These are phyloP conservation scores for Eucalyptus sp. DNA, from an alignment of 345 rosid genomes.

Conservation along the genomic window DNA sequence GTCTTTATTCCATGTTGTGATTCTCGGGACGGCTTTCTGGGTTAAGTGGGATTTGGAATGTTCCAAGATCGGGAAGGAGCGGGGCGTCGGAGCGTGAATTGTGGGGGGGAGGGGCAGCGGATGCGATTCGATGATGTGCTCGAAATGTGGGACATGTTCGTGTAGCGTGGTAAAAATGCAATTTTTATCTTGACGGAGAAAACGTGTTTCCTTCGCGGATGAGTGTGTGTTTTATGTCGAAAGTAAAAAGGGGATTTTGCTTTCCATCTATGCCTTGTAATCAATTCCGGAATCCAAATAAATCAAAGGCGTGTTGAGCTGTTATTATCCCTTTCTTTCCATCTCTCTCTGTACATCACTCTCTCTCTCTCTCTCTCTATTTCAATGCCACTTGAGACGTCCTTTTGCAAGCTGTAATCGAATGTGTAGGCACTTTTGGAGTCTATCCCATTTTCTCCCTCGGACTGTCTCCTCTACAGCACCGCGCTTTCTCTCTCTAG, in stretches of 20 bases:
- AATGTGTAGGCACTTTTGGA: constrained; percentile 5
- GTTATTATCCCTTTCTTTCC: constrained; percentile 20
- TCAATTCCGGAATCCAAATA: not conserved
- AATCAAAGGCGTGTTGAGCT: constrained; percentile 64
- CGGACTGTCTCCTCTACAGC: not conserved
- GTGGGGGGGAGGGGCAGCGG: not conserved
- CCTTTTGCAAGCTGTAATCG: constrained; percentile 37
- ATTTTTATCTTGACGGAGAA: not conserved
- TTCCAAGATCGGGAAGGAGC: not conserved
- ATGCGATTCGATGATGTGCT: not conserved
- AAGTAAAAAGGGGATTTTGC: not conserved
- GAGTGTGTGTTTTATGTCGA: not conserved
- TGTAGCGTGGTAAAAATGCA: not conserved
- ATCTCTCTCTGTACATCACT: not conserved
- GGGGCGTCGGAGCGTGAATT: not conserved
- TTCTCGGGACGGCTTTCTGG: not conserved
- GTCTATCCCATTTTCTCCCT: not conserved
- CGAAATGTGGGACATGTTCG: not conserved
- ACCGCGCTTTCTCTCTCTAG: not conserved
- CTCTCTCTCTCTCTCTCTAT: not conserved
- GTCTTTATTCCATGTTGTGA: not conserved
- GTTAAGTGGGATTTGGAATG: not conserved
- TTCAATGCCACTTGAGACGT: not conserved
- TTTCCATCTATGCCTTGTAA: not conserved
- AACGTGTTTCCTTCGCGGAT: not conserved